Evolutionary conservation across 1,284 basidiomycete species (phyloP).

Genomic region (Irpex lacteus): DNA sequence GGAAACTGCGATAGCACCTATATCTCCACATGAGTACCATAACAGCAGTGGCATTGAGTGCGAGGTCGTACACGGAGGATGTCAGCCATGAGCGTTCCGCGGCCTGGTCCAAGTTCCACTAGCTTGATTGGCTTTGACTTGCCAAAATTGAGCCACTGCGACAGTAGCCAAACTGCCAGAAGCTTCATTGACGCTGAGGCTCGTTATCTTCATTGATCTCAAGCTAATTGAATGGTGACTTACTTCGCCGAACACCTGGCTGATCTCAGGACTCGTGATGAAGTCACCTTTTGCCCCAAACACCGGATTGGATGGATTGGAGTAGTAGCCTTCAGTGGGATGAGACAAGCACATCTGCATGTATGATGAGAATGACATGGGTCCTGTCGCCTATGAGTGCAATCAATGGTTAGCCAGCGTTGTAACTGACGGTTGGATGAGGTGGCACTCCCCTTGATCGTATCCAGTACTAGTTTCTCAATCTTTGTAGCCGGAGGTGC

Average conservation of each 20-base stretch:
- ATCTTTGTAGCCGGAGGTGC: slow-evolving; percentile 35
- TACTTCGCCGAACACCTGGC: slow-evolving; percentile 96
- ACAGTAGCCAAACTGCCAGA: slow-evolving; percentile 83
- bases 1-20: slow-evolving; percentile 58
- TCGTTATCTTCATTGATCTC: slow-evolving; percentile 35
- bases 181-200: slow-evolving; percentile 50
- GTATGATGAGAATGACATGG: slow-evolving; percentile 82
- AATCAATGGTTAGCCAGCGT: not conserved
- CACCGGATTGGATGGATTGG: slow-evolving; percentile 67
- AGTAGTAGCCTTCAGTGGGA: slow-evolving; percentile 89
- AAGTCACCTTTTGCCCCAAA: slow-evolving; percentile 93
- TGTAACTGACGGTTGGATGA: not conserved
- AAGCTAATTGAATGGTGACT: slow-evolving; percentile 20
- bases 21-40: slow-evolving; percentile 20
- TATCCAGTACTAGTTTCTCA: slow-evolving; percentile 66
- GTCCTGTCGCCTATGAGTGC: slow-evolving; percentile 71
- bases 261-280: slow-evolving; percentile 95
- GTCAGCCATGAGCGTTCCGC: slow-evolving; percentile 91
- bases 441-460: slow-evolving; percentile 52
- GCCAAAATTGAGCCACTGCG: slow-evolving; percentile 70
- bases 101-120: slow-evolving; percentile 92
- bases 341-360: slow-evolving; percentile 89
- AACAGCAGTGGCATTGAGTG: not conserved
- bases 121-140: slow-evolving; percentile 59
- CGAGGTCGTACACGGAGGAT: slow-evolving; percentile 70